Evolutionary conservation across 2,329 filamentous ascomycete species (phyloP).

Genomic region (Scedosporium minutisporum): DNA sequence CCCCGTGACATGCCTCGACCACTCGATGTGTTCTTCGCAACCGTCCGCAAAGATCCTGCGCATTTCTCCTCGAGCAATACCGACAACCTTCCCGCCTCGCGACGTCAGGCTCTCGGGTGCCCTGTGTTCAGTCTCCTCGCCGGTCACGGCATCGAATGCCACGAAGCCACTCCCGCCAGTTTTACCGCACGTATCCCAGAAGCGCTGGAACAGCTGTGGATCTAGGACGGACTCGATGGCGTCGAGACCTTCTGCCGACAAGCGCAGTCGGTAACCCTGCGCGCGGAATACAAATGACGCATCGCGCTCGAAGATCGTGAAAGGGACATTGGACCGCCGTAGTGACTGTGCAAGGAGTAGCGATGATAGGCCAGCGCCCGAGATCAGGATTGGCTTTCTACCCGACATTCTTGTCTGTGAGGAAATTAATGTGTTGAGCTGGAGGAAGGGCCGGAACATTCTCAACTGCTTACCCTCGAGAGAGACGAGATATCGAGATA

Average conservation of each 20-base stretch:
- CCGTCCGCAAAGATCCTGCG: conserved; percentile 46
- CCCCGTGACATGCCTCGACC: conserved; percentile 44
- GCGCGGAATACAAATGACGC: conserved; percentile 40
- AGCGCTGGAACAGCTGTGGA: conserved; percentile 35
- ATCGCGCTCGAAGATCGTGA: conserved; percentile 48
- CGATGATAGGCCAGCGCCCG: conserved; percentile 32
- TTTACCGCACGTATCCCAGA: conserved; percentile 50
- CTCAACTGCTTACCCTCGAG: too few relatives aligned
- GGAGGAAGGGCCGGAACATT: too few relatives aligned
- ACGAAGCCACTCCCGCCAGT: conserved; percentile 46
- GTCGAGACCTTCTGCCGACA: conserved; percentile 46
- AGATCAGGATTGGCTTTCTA: conserved; percentile 29
- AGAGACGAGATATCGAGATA: too few relatives aligned
- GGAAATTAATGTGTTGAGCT: background rate
- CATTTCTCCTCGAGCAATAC: conserved; percentile 56
- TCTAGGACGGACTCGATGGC: conserved; percentile 51
- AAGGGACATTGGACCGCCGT: conserved; percentile 32
- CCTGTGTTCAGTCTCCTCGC: conserved; percentile 26
- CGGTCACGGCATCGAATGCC: conserved; percentile 42
- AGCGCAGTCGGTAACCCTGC: conserved; percentile 52
- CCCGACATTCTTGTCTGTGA: background rate
- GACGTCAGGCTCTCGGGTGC: conserved; percentile 30
- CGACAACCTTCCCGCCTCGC: conserved; percentile 48
- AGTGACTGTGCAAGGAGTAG: conserved; percentile 35
- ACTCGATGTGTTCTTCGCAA: conserved; percentile 44